Conservation (phyloP, 257 asterid genomes). For the Gynochthodes officinalis region DNA sequence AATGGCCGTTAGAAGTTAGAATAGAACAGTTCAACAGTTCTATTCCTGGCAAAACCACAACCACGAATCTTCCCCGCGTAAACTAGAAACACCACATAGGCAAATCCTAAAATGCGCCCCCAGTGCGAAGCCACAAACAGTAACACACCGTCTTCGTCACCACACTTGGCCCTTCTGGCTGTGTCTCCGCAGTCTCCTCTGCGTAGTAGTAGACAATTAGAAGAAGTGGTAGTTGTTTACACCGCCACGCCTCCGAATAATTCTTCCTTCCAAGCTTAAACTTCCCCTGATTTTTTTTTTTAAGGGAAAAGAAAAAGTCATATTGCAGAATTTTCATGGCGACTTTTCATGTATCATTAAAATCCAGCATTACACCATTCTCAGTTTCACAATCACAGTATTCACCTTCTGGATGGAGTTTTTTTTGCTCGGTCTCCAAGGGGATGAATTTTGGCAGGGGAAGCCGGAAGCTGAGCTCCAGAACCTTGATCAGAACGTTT, state of each 20-base stretch:
- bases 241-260: not conserved
- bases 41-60: conserved; percentile 11
- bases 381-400: conserved; percentile 32
- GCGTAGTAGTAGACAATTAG: not conserved
- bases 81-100: conserved; percentile 8
- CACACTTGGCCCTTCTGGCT: conserved; percentile 7
- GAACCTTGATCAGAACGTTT: conserved; percentile 25
- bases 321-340: conserved; percentile 40
- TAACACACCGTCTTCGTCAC: conserved; percentile 24
- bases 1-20: not conserved
- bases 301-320: too few relatives aligned
- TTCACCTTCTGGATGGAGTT: conserved; percentile 2
- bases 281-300: too few relatives aligned
- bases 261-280: not conserved
- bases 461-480: conserved; percentile 28
- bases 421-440: not conserved
- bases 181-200: not conserved
- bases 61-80: conserved; percentile 27
- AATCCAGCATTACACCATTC: conserved; percentile 26
- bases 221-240: not conserved
- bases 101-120: conserved; percentile 41
- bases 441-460: conserved; percentile 31
- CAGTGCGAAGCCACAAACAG: not conserved
- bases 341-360: conserved; percentile 50
- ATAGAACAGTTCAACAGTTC: not conserved